Evolutionary conservation across 192 early-diverging fungal genomes (phyloP), one percentile per base, ranked within the genome.

Genomic region (Obelidium mucronatum): DNA sequence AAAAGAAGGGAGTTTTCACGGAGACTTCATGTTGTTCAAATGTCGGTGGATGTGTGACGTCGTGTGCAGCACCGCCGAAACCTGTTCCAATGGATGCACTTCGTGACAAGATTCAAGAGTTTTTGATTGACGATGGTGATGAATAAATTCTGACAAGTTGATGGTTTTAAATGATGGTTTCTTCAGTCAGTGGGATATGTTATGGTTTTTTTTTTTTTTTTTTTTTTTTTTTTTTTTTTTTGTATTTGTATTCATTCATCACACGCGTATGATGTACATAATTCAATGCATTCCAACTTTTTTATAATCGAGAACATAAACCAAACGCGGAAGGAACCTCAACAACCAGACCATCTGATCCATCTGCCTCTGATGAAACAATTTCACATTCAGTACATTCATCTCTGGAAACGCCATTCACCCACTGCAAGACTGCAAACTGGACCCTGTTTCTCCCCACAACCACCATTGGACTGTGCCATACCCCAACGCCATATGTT

Each of bases 401-500:
- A 63, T 95, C 90, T 37, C 90, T 80, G 17, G 89, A 76, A 17
- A 90, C 82, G 53, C 91, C 90, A 76, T 88, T 91, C 79, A 93
- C 93, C 83, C 91, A 91, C 22, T 91, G 88, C 34, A 93, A 80
- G 17, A 88, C 87, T 24, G 90, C 54, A 73, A 93, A 95, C 65
- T 90, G 81, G 33, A 90, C 85, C 42, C 80, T 81, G 68, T 77
- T 39, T 22, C 11, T n/a, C 8, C 70, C 89, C 15, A 93, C 69
- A 17, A 85, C 87, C 36, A 95, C 85, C 92, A 95, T 95, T 17
- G 94, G 94, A 79, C 91, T 89, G 75, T 95, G 94, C 94, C 94
- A 95, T 53, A 92, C 86, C 74, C 92, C 92, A 13, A 89, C 84
- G 66, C 85, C 84, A 76, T 95, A 95, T 75, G 88, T 94, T 69